Evolutionary conservation across 176 grass and related monocot genomes (phyloP).

Genomic region (Raddia distichophylla): DNA sequence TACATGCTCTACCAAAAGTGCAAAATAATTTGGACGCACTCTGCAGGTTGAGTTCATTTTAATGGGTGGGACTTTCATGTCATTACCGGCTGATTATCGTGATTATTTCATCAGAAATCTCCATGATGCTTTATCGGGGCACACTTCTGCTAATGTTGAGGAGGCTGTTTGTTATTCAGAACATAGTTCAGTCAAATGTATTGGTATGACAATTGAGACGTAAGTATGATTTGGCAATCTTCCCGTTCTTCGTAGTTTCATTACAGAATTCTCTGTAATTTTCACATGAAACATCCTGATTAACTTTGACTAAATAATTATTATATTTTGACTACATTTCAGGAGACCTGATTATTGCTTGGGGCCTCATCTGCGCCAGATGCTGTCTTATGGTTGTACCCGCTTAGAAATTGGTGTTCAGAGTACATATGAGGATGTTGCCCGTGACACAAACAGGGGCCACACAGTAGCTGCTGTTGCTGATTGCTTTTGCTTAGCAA

Average conservation of each 20-base stretch:
- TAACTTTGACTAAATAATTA: slow-evolving; percentile 30
- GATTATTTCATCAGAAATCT: slow-evolving; percentile 99
- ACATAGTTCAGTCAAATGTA: slow-evolving; percentile 92
- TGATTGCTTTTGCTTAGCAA: slow-evolving; percentile 97
- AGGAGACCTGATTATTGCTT: slow-evolving; percentile 99
- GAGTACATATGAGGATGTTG: slow-evolving; percentile 97
- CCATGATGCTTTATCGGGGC: slow-evolving; percentile 90
- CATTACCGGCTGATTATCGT: slow-evolving; percentile 86
- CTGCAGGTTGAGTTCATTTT: slow-evolving; percentile 92
- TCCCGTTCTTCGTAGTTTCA: slow-evolving; percentile 4
- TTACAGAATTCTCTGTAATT: not conserved
- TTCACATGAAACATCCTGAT: slow-evolving; percentile 25
- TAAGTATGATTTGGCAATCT: slow-evolving; percentile 43
- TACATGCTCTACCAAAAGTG: not conserved
- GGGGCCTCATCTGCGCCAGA: slow-evolving; percentile 87
- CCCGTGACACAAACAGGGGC: slow-evolving; percentile 92
- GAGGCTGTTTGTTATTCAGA: slow-evolving; percentile 98
- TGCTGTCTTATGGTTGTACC: slow-evolving; percentile 96
- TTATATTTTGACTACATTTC: slow-evolving; percentile 17
- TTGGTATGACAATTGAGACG: slow-evolving; percentile 99
- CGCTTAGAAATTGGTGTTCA: slow-evolving; percentile 98
- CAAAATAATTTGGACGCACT: slow-evolving; percentile 22
- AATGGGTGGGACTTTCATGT: slow-evolving; percentile 99
- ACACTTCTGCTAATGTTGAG: slow-evolving; percentile 97
- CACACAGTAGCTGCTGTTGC: slow-evolving; percentile 97